Evolutionary conservation across 768 basidiomycete species (phyloP).

Genomic region (Hemileccinum impolitum): DNA sequence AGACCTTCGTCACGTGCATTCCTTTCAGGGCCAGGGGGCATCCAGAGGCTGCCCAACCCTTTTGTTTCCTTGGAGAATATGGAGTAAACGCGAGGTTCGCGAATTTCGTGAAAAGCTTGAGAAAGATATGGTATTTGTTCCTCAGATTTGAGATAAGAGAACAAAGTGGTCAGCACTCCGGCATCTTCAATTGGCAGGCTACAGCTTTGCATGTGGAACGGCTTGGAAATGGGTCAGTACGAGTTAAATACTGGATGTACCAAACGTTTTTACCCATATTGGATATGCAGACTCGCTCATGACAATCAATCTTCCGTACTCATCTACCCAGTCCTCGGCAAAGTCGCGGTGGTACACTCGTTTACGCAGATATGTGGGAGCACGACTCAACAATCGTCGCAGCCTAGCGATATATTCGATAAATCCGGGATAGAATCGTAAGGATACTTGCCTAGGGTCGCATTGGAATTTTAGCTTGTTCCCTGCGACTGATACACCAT

Average conservation of each 20-base stretch:
- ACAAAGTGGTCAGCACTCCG: constrained; percentile 31
- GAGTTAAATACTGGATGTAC: neutral
- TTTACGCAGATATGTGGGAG: constrained; percentile 38
- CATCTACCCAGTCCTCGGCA: constrained; percentile 52
- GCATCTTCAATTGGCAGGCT: constrained; percentile 36
- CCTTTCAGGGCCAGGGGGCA: constrained; percentile 45
- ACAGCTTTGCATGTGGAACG: constrained; percentile 41
- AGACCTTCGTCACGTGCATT: constrained; percentile 42
- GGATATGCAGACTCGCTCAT: constrained; percentile 64
- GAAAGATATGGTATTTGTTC: constrained; percentile 51
- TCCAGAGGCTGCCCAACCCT: constrained; percentile 40
- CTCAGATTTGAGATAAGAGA: constrained; percentile 43
- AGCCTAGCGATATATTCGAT: constrained; percentile 30
- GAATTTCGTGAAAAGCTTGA: constrained; percentile 58
- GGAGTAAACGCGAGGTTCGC: constrained; percentile 45
- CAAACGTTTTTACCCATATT: constrained; percentile 38
- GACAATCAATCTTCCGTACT: constrained; percentile 47
- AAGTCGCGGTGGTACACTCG: constrained; percentile 35
- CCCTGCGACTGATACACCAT: constrained; percentile 30
- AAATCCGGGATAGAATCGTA: neutral
- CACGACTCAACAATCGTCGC: constrained; percentile 33
- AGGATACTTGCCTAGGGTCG: constrained; percentile 36
- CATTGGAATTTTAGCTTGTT: constrained; percentile 34
- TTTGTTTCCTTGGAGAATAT: constrained; percentile 44
- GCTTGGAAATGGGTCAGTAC: constrained; percentile 33